Conservation (phyloP, 2,329 filamentous ascomycete species). For the Daldinia eschscholtzii region DNA sequence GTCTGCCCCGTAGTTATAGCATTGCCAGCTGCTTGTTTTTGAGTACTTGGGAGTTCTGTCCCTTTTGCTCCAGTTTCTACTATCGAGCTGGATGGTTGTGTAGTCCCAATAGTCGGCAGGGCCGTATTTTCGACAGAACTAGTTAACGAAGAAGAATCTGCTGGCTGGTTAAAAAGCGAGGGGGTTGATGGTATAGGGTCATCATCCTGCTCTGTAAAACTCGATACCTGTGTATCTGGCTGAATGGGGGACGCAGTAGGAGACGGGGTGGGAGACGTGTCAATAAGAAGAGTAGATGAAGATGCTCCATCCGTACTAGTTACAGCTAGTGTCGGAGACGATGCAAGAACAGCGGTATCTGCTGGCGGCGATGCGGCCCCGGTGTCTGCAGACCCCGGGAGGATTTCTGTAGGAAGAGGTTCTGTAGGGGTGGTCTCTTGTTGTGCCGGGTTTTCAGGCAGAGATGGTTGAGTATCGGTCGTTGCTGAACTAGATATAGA, state of each 20-base stretch:
- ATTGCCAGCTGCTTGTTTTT: conserved; percentile 46
- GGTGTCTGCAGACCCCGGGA: not conserved
- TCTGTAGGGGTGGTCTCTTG: not conserved
- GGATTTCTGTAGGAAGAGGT: conserved; percentile 6
- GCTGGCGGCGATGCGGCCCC: not conserved
- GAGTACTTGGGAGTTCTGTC: conserved; percentile 37
- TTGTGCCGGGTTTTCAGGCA: conserved; percentile 7
- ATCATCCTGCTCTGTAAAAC: not conserved
- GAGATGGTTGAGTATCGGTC: conserved; percentile 6
- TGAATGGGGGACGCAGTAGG: conserved; percentile 7
- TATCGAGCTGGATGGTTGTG: conserved; percentile 29
- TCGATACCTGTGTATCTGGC: conserved; percentile 14
- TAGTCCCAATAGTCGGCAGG: conserved; percentile 9
- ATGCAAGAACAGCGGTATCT: not conserved
- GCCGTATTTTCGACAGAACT: conserved; percentile 15
- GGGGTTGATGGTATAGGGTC: conserved; percentile 3
- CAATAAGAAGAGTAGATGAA: conserved; percentile 13
- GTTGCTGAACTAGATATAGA: conserved; percentile 26
- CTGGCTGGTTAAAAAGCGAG: conserved; percentile 3
- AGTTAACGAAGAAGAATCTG: conserved; percentile 9
- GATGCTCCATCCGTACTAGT: conserved; percentile 8
- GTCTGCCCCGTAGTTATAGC: conserved; percentile 53
- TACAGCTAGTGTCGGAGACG: conserved; percentile 23
- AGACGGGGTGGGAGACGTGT: conserved; percentile 8
- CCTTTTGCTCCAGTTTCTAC: conserved; percentile 39